Percentiles rank a stretch among this genome's conserved stretches.
Evolutionary conservation across 805 yeast genomes (phyloP).

Genomic region (Kodamaea kaohsiungensis): DNA sequence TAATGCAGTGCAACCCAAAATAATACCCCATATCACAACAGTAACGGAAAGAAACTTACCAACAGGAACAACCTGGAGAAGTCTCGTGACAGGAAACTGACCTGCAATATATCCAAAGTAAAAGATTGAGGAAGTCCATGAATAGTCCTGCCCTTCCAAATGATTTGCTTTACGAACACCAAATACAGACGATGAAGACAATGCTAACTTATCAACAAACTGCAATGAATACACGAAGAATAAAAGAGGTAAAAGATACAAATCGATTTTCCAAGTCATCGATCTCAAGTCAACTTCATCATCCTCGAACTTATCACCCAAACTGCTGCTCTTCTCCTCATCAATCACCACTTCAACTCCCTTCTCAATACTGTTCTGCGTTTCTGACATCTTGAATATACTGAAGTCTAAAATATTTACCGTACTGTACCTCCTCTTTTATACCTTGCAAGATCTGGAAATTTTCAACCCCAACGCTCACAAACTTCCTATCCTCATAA

Average conservation of each 20-base stretch:
- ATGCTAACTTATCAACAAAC: constrained; percentile 60
- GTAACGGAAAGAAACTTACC: constrained; percentile 49
- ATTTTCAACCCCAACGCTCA: too few relatives aligned
- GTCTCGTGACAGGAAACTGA: constrained; percentile 47
- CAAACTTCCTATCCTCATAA: too few relatives aligned
- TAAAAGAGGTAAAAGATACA: constrained; percentile 51
- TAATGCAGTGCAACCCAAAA: constrained; percentile 52
- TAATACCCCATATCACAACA: constrained; percentile 62
- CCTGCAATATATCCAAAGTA: constrained; percentile 61
- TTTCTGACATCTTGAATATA: neutral
- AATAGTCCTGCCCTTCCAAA: constrained; percentile 45
- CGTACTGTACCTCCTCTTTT: neutral
- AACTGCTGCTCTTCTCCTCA: neutral
- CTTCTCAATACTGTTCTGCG: neutral
- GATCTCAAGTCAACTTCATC: constrained; percentile 2
- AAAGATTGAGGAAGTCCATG: constrained; percentile 46
- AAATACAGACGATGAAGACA: constrained; percentile 53
- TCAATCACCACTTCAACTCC: neutral
- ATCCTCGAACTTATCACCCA: neutral
- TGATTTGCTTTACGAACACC: constrained; percentile 47
- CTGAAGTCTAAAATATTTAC: too few relatives aligned
- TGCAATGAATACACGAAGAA: constrained; percentile 51
- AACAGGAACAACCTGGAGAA: constrained; percentile 58
- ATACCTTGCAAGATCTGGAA: neutral
- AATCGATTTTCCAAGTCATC: constrained; percentile 48